Evolutionary conservation across 805 yeast genomes (phyloP), one percentile per base, ranked within the genome.

Genomic region (Candida ovalis): DNA sequence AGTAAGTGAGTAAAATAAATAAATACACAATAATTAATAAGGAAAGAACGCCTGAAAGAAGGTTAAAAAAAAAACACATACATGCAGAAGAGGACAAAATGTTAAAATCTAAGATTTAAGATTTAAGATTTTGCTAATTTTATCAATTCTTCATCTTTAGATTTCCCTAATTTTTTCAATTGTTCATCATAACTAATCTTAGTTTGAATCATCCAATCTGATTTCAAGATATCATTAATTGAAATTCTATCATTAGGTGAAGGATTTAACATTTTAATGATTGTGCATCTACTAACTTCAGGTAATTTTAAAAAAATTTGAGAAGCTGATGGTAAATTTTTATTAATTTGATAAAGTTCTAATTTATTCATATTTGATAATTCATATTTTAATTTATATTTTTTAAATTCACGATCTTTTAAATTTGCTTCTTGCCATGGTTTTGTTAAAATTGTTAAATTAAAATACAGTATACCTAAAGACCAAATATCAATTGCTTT

Each of bases 401-500:
- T 55, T 15, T 50, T 51, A 43, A 46, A 64, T 17, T 53, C 54
- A 6, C 61, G 65, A 39, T 64, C 66, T 4, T 56, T 43, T 2
- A 45, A n/a, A 28, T 60, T 61, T 17, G 82, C 74, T 35, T 54
- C 62, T 0, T 55, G 52, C 84, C 84, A 79, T 2, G 83, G 82
- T 39, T 68, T 70, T 9, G 69, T 60, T 66, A 78, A 65, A 9
- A 73, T 61, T 38, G 54, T 66, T 21, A 79, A 56, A 42, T 74
- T 73, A 52, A 76, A 73, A 54, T 77, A 79, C 6, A 75, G 54
- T 8, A 79, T 68, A 0, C 80, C 82, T 38, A 79, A 55, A 2
- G 80, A 67, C 84, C 84, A 79, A 43, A 70, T 64, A 60, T 79
- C 84, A 19, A 70, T 55, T 3, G 70, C 59, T 45, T 69, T 70